Evolutionary conservation across 495 filamentous ascomycete genomes (phyloP), one percentile per base, ranked within the genome.

Genomic region (Cladorrhinum samala): DNA sequence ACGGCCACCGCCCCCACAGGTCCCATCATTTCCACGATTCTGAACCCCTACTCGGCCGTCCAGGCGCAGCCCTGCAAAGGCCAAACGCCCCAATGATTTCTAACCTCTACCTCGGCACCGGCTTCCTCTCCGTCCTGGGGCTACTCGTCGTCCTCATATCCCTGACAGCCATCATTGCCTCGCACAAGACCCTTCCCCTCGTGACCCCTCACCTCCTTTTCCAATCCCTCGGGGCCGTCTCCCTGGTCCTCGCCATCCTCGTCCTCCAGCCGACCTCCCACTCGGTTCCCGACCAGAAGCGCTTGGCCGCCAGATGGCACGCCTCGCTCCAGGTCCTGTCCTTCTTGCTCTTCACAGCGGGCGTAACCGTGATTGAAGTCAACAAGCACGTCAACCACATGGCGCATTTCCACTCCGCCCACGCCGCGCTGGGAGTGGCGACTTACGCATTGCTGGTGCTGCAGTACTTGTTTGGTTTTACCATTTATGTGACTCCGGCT

Each of bases 151-250:
- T 95, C 44, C 72, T 81, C 23, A 79, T 77, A 17, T 77, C 88
- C 57, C 94, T 86, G 86, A 80, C 82, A 24, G 78, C 75, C 52
- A 76, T 95, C 57, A 81, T 95, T 65, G 76, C 80, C 21, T n/a
- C n/a, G 21, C 68, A 74, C 46, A 69, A 82, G 25, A 73, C 77
- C 17, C 59, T 87, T 27, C 79, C 85, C 0, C 76, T 95, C 51
- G 92, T 97, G 73, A 85, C 88, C 3, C 78, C 85, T 0, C 92
- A 97, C 72, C 92, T 92, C 67, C 81, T 96, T 42, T 81, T 94
- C 51, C 91, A 92, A 62, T 84, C 84, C 21, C 67, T 86, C 48
- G 89, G 82, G 21, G 62, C 92, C 20, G 75, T 94, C 50, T 71
- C 89, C 37, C 75, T 89, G 52, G 78, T 86, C 42, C 85, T 95